A percentile compares a stretch with the other conserved stretches of the same genome.
Evolutionary conservation across 306 rosid species (phyloP).

Genomic region (Quercus bicolor): DNA sequence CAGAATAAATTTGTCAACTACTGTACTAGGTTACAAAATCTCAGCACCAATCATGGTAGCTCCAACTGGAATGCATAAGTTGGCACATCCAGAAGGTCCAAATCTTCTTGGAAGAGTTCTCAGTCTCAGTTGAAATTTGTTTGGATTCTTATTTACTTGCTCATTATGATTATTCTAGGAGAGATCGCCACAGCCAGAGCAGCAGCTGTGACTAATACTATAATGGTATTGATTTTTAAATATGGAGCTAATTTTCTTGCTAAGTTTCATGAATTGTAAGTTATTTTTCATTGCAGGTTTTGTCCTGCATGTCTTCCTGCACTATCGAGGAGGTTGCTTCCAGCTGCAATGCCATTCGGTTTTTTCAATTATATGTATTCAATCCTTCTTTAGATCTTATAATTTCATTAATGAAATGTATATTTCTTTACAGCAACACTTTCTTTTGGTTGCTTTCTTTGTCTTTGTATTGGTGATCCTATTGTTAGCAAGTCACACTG

Average conservation of each 20-base stretch:
- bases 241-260: not conserved
- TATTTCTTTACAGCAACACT: not conserved
- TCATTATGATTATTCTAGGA: constrained; percentile 29
- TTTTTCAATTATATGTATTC: constrained; percentile 64
- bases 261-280: not conserved
- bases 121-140: constrained; percentile 2
- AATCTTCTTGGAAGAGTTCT: not conserved
- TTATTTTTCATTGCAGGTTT: constrained; percentile 24
- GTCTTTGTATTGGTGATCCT: not conserved
- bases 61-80: constrained; percentile 46
- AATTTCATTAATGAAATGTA: not conserved
- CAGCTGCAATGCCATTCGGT: constrained; percentile 62
- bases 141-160: not conserved
- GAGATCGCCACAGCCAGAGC: constrained; percentile 72
- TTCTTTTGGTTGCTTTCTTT: not conserved
- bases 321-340: constrained; percentile 62
- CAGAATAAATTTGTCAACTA: constrained; percentile 49
- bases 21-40: constrained; percentile 41
- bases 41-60: constrained; percentile 56
- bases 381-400: not conserved
- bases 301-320: constrained; percentile 44
- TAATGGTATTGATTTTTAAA: constrained; percentile 42
- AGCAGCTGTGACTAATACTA: constrained; percentile 53
- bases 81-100: constrained; percentile 59
- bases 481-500: not conserved